Percentiles rank a stretch among this genome's conserved stretches.
These are phyloP conservation scores for Aspergillus alliaceus DNA, from an alignment of 2,329 filamentous ascomycete species.

Conservation along the genomic window DNA sequence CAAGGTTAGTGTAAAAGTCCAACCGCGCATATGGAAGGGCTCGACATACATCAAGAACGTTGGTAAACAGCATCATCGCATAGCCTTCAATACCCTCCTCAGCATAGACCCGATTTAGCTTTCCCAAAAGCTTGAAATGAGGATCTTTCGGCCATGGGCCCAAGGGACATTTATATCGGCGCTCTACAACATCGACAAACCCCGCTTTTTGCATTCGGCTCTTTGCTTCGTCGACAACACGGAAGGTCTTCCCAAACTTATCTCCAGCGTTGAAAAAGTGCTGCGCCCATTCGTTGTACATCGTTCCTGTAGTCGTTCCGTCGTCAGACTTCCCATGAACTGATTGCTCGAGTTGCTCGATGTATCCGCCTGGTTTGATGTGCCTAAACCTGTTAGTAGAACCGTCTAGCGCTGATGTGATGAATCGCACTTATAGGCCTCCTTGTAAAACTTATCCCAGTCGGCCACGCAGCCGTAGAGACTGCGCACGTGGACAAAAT, in stretches of 20 bases:
- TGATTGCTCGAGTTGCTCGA: slow-evolving; percentile 38
- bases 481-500: slow-evolving; percentile 50
- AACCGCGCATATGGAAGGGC: not conserved
- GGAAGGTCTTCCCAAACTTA: slow-evolving; percentile 26
- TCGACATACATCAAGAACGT: not conserved
- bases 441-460: slow-evolving; percentile 43
- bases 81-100: not conserved
- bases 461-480: slow-evolving; percentile 48
- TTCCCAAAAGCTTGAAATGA: not conserved
- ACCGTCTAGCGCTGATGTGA: not conserved
- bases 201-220: slow-evolving; percentile 19
- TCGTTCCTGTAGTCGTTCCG: slow-evolving; percentile 8
- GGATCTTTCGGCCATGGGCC: not conserved
- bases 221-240: slow-evolving; percentile 22
- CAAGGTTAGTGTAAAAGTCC: not conserved
- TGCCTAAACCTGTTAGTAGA: not conserved
- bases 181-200: slow-evolving; percentile 23
- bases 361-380: slow-evolving; percentile 31
- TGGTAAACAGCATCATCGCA: not conserved
- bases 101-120: not conserved
- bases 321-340: slow-evolving; percentile 21
- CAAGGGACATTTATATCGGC: not conserved
- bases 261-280: slow-evolving; percentile 10
- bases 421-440: slow-evolving; percentile 4
- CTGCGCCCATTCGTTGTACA: slow-evolving; percentile 10